Evolutionary conservation across 1,284 basidiomycete species (phyloP).

Genomic region (Apiotrichum mycotoxinovorans): DNA sequence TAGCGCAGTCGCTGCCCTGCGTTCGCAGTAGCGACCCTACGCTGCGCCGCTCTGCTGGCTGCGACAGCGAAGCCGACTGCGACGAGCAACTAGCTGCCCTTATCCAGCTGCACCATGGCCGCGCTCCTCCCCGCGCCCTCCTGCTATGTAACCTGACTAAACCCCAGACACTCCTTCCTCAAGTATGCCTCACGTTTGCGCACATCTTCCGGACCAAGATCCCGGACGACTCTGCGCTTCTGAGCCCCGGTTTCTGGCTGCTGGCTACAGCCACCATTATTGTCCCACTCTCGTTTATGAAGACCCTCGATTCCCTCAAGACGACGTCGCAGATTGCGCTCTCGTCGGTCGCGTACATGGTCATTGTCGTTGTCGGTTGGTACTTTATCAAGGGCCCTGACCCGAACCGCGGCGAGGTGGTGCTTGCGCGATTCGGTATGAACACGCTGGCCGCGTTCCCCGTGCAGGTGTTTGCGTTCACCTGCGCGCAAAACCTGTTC

Average conservation of each 20-base stretch:
- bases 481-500: slow-evolving; percentile 85
- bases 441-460: slow-evolving; percentile 67
- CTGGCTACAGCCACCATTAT: slow-evolving; percentile 75
- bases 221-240: slow-evolving; percentile 59
- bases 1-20: not conserved
- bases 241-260: slow-evolving; percentile 81
- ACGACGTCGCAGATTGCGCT: slow-evolving; percentile 52
- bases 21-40: no score
- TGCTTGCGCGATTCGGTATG: slow-evolving; percentile 37
- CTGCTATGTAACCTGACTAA: no score
- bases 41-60: no score
- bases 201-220: slow-evolving; percentile 60
- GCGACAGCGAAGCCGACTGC: no score
- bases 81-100: no score
- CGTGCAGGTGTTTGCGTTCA: slow-evolving; percentile 92
- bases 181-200: slow-evolving; percentile 79
- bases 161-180: slow-evolving; percentile 69
- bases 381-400: slow-evolving; percentile 45
- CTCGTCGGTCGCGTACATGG: slow-evolving; percentile 56
- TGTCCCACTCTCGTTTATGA: slow-evolving; percentile 81
- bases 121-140: no score
- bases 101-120: no score
- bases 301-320: slow-evolving; percentile 64
- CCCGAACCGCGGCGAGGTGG: slow-evolving; percentile 42
- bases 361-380: slow-evolving; percentile 59